Base-by-base conservation (phyloP, 257 asterid genomes). In the Henckelia pumila region DNA sequence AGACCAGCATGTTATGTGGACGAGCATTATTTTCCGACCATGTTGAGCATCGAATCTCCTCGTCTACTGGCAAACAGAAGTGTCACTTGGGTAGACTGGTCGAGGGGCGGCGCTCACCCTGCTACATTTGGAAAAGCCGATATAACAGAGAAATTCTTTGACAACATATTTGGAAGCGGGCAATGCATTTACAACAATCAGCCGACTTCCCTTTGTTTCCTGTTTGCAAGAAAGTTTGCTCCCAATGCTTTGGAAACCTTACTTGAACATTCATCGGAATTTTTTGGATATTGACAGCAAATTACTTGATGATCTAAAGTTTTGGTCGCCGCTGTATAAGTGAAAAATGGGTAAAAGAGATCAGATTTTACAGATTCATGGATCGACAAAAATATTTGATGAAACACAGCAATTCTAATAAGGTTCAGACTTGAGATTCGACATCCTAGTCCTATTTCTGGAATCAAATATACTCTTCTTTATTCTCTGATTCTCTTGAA, bases 31-130 rank as follows among this genome's bases (percentile, higher is more conserved):
- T 83, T 83, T 13, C 84, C 81, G 20, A 80, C 88, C 26, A 91
- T 91, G 98, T 76, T 91, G 75, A 81, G 73, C 61, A 79, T 89
- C 29, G 76, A 81, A n/a, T 87, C 82, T 7, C 94, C 95, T 25
- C 66, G 62, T 24, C 80, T 85, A n/a, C 71, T 91, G 77, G 96
- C 98, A 0, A 91, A 91, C 77, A 75, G 98, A 72, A 89, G 73
- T 64, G 81, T 85, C 50, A 89, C 95, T 14, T 91, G 88, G 88
- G 98, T 85, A 7, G 98, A 91, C 76, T 91, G 98, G 98, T 91
- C 98, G 5, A 76, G 96, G 69, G 95, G 98, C 0, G 98, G 96
- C 6, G 92, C 98, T 9, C 98, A 91, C 74, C 98, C 98, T 1
- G 96, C 95, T 24, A 82, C 89, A 0, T 91, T 85, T 30, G 95